These are phyloP conservation scores for Fraxinus excelsior DNA, from an alignment of 257 asterid genomes.

Conservation along the genomic window DNA sequence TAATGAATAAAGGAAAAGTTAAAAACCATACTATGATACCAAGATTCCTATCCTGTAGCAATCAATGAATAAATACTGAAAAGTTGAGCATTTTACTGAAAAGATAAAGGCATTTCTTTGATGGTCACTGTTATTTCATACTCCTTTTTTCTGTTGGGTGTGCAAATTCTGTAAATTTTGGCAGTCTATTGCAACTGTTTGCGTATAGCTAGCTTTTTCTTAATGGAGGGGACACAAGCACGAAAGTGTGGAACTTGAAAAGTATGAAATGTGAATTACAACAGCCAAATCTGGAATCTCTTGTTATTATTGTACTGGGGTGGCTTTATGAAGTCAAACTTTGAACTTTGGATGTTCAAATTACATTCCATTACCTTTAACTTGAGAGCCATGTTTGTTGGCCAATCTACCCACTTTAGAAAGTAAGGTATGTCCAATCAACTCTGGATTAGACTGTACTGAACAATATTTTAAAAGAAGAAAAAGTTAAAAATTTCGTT, in stretches of 20 bases:
- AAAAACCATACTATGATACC: constrained; percentile 14
- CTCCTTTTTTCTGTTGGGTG: background rate
- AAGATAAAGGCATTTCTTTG: constrained; percentile 19
- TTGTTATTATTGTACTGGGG: too few species aligned
- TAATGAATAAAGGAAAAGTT: constrained; percentile 8
- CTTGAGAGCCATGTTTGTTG: too few species aligned
- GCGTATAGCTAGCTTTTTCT: background rate
- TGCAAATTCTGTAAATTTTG: constrained; percentile 1
- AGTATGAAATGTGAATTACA: background rate
- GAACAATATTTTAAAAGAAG: too few species aligned
- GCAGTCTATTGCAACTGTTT: background rate
- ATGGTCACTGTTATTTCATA: constrained; percentile 1
- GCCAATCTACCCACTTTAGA: too few species aligned
- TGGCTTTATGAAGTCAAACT: too few species aligned
- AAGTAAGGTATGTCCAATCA: too few species aligned
- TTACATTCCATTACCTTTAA: too few species aligned
- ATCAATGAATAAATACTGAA: constrained; percentile 26
- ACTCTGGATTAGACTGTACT: too few species aligned
- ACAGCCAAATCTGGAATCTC: too few species aligned
- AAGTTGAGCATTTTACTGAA: constrained; percentile 12
- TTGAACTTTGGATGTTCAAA: too few species aligned
- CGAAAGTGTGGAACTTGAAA: background rate
- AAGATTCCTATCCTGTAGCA: constrained; percentile 6
- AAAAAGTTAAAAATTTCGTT: too few species aligned
- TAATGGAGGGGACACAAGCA: background rate